A percentile compares a stretch with the other conserved stretches of the same genome.
phyloP scores from a whole-genome alignment of 2,329 filamentous ascomycete species.

The Aspergillus candidus region DNA sequence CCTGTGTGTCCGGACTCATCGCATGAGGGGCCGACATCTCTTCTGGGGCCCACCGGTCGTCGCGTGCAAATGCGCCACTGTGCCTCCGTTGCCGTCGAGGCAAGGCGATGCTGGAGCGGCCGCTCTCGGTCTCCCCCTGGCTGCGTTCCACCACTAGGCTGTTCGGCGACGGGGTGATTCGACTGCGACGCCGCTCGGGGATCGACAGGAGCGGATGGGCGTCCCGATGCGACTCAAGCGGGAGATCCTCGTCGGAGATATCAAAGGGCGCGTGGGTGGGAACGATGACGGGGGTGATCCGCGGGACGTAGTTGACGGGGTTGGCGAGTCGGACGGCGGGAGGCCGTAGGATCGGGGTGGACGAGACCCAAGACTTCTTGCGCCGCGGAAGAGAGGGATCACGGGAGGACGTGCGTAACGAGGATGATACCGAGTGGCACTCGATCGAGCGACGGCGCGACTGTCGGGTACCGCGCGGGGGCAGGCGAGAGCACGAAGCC shows the following conservation, averaged over 20 bases:
- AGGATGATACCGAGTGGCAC: slow-evolving; percentile 9
- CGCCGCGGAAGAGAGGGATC: slow-evolving; percentile 7
- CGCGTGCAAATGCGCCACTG: slow-evolving; percentile 25
- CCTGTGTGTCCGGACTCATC: slow-evolving; percentile 20
- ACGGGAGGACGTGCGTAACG: slow-evolving; percentile 6
- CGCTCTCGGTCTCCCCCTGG: slow-evolving; percentile 40
- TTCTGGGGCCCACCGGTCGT: slow-evolving; percentile 15
- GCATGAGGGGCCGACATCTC: slow-evolving; percentile 23
- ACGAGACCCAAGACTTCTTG: slow-evolving; percentile 12
- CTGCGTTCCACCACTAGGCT: slow-evolving; percentile 47
- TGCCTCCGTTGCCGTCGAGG: slow-evolving; percentile 38
- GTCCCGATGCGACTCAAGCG: slow-evolving; percentile 37
- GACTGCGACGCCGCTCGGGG: slow-evolving; percentile 51
- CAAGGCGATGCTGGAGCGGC: slow-evolving; percentile 49
- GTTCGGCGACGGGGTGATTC: slow-evolving; percentile 43
- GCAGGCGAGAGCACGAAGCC: slow-evolving; percentile 4
- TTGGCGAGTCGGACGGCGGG: slow-evolving; percentile 54
- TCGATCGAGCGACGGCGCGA: slow-evolving; percentile 12
- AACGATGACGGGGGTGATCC: slow-evolving; percentile 44
- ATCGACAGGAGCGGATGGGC: slow-evolving; percentile 53
- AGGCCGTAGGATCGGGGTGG: slow-evolving; percentile 23
- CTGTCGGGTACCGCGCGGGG: slow-evolving; percentile 13
- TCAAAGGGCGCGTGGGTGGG: slow-evolving; percentile 23
- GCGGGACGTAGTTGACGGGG: slow-evolving; percentile 56
- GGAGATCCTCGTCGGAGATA: slow-evolving; percentile 30